Base-by-base conservation (phyloP, 2,329 filamentous ascomycete species). In the Colletotrichum filicis region DNA sequence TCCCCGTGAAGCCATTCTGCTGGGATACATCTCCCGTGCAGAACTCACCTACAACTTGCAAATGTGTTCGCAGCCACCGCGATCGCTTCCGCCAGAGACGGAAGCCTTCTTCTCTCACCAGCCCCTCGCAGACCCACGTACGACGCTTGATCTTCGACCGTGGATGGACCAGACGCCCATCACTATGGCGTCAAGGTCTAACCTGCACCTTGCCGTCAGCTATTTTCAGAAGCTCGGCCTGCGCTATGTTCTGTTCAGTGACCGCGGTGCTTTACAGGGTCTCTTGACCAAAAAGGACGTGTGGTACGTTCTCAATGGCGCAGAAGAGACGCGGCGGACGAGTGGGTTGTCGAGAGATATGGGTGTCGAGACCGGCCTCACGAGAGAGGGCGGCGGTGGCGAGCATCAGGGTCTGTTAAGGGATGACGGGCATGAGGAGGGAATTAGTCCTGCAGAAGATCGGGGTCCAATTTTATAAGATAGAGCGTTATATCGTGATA, bases 151-250 rank as follows among this genome's bases (percentile, higher is more conserved):
- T 83, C 88, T 99, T 12, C 88, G 96, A 8, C 95, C 95, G 2
- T 99, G 97, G 97, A 98, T 99, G 95, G 97, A 99, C 82, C 96
- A 98, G 82, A 99, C 97, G 0, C 97, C 97, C 0, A 93, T 99
- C 59, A 98, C 97, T 0, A 87, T 98, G 22, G 94, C 95, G 55
- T 92, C 91, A 26, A 90, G 92, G 75, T 92, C 92, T 19, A 92
- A 88, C 72, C 91, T 99, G 73, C 92, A 95, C 80, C 89, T 98
- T n/a, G 94, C 94, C 4, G 92, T 97, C 28, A 92, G 90, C 70
- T 97, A 99, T 88, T 98, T 99, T 83, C 95, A 98, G 85, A 96
- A 96, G 80, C 90, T 99, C 9, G 97, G 97, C 24, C 84, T 99
- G 74, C 90, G 96, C 63, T 98, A 98, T 83, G 91, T 99, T 5